Percentiles rank a stretch among this genome's conserved stretches.
These are phyloP conservation scores for Ophiostoma tasmaniense DNA, from an alignment of 2,329 filamentous ascomycete genomes.

Conservation along the genomic window DNA sequence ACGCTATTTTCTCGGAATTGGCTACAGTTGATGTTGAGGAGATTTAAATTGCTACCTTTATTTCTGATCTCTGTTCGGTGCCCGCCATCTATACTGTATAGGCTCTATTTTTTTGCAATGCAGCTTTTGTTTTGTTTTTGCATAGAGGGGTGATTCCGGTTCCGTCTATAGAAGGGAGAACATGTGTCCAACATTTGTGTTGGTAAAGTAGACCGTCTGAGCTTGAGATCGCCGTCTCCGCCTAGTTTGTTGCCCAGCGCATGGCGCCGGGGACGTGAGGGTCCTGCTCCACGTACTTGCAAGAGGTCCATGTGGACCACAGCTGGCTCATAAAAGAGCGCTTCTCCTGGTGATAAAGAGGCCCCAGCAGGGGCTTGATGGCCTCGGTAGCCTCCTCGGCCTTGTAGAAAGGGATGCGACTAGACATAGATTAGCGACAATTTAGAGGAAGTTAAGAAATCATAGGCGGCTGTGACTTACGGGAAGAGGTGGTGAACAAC, in stretches of 20 bases:
- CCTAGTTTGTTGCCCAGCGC: slow-evolving; percentile 28
- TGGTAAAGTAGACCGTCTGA: no score
- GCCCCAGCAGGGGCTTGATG: slow-evolving; percentile 76
- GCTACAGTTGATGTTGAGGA: neutral
- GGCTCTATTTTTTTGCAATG: neutral
- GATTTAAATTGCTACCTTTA: neutral
- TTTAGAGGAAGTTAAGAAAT: neutral
- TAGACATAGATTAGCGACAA: slow-evolving; percentile 40
- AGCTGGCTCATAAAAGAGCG: slow-evolving; percentile 38
- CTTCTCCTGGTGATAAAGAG: slow-evolving; percentile 79
- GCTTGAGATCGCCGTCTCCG: neutral
- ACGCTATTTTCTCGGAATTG: neutral
- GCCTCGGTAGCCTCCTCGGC: slow-evolving; percentile 23
- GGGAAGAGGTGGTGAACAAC: slow-evolving; percentile 87
- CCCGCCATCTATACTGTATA: slow-evolving; percentile 7
- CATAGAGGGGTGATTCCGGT: neutral
- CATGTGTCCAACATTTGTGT: neutral
- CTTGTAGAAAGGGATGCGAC: slow-evolving; percentile 59
- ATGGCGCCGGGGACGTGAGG: slow-evolving; percentile 30
- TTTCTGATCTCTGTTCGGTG: neutral
- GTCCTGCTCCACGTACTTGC: slow-evolving; percentile 40
- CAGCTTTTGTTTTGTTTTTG: neutral
- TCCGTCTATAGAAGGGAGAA: neutral
- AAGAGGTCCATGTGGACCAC: slow-evolving; percentile 38
- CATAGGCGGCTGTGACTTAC: slow-evolving; percentile 26